Evolutionary conservation across 306 rosid species (phyloP), one percentile per base, ranked within the genome.

Genomic region (Cyclanthera cordifolia): DNA sequence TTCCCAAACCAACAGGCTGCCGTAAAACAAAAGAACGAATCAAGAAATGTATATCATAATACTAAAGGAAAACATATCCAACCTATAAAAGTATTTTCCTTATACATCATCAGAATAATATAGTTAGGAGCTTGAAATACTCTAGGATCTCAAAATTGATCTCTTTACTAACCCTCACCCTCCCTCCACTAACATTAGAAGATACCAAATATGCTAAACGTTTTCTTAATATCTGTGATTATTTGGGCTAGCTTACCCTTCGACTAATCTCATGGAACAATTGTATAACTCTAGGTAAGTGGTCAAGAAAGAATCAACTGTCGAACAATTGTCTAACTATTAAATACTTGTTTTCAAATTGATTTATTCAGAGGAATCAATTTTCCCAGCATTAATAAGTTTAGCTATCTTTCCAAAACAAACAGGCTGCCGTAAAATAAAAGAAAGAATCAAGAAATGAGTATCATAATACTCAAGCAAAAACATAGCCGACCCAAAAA

Each of bases 261-360:
- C 39, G 1, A 34, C 39, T 34, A 34, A 34, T 34, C 39, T 34
- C 6, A 34, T 6, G 39, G 6, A 34, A 34, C 39, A 34, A 34
- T 6, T 34, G 39, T 34, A 6, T 34, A 34, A 34, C 39, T 8
- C 8, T 34, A 34, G n/a, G n/a, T n/a, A n/a, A n/a, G n/a, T n/a
- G n/a, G n/a, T n/a, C n/a, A n/a, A n/a, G 15, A 10, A n/a, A n/a
- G n/a, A n/a, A n/a, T n/a, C n/a, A n/a, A n/a, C n/a, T n/a, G n/a
- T n/a, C n/a, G n/a, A n/a, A n/a, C n/a, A n/a, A n/a, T n/a, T n/a
- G n/a, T n/a, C n/a, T n/a, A n/a, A n/a, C n/a, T n/a, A n/a, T n/a
- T n/a, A n/a, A n/a, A n/a, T n/a, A n/a, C n/a, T n/a, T 47, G 93
- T 87, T 83, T 92, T 92, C 89, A 92, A 89, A 19, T 95, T 80